Conservation (phyloP, 129 eudicot genomes). For the Pseudognaphalium luteoalbum region DNA sequence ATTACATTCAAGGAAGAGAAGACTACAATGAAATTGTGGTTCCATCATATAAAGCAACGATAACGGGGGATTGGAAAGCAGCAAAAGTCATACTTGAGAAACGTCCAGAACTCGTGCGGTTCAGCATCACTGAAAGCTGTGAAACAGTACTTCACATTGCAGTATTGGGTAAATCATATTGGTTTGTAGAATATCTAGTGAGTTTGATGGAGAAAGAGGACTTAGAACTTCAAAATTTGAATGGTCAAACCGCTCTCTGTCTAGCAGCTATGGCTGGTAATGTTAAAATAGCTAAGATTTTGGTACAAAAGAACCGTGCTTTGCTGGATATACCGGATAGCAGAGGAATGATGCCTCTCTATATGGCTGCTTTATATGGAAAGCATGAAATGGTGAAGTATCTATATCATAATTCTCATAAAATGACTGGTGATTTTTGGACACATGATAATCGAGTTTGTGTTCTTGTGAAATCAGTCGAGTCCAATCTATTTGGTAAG, state of each 20-base stretch:
- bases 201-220: conserved; percentile 18
- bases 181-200: conserved; percentile 4
- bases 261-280: conserved; percentile 42
- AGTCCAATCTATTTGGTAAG: conserved; percentile 38
- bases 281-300: conserved; percentile 22
- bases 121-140: conserved; percentile 25
- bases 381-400: conserved; percentile 32
- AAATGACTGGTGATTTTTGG: conserved; percentile 14
- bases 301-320: conserved; percentile 21
- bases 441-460: conserved; percentile 12
- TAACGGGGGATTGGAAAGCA: not conserved
- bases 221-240: conserved; percentile 10
- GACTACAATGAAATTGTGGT: conserved; percentile 12
- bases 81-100: conserved; percentile 12
- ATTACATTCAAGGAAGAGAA: not conserved
- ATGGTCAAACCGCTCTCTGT: conserved; percentile 40
- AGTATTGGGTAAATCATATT: conserved; percentile 21
- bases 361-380: conserved; percentile 22
- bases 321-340: conserved; percentile 22
- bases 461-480: conserved; percentile 29
- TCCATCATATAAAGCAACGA: conserved; percentile 9
- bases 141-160: conserved; percentile 50
- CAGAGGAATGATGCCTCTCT: conserved; percentile 20
- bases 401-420: conserved; percentile 20
- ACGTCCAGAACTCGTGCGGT: conserved; percentile 2